Evolutionary conservation across 2,329 filamentous ascomycete species (phyloP).

Genomic region (Pseudogymnoascus verrucosus): DNA sequence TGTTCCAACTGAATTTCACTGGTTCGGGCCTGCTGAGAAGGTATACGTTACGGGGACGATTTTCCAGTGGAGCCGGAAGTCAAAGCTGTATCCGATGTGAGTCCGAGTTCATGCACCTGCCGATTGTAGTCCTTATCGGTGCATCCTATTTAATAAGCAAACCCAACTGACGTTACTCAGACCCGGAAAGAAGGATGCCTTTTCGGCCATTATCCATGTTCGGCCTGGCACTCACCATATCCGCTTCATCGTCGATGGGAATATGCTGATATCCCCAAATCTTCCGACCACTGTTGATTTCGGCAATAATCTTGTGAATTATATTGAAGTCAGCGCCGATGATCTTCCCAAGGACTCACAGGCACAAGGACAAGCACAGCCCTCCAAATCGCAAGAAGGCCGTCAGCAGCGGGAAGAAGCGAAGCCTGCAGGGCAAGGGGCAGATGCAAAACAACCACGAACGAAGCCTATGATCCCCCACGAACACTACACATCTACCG

Average conservation of each 20-base stretch:
- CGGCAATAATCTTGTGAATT: conserved; percentile 96
- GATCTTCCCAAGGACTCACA: conserved; percentile 41
- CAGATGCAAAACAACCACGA: conserved; percentile 38
- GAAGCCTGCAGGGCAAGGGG: conserved; percentile 31
- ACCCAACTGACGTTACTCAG: conserved; percentile 11
- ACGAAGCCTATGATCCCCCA: conserved; percentile 49
- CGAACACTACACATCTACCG: conserved; percentile 59
- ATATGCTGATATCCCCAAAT: conserved; percentile 81
- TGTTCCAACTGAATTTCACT: conserved; percentile 79
- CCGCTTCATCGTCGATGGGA: conserved; percentile 89
- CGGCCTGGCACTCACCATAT: conserved; percentile 93
- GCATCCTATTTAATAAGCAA: neutral
- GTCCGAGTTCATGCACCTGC: conserved; percentile 29
- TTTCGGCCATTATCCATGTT: conserved; percentile 72
- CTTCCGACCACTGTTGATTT: conserved; percentile 95
- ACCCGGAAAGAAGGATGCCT: conserved; percentile 47
- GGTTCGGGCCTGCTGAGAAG: conserved; percentile 75
- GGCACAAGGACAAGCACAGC: conserved; percentile 23
- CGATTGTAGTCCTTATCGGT: conserved; percentile 24
- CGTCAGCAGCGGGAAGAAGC: conserved; percentile 19
- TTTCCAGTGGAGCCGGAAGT: conserved; percentile 95
- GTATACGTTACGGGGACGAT: conserved; percentile 97
- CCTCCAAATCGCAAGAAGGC: conserved; percentile 28
- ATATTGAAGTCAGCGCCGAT: conserved; percentile 83
- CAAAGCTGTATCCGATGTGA: conserved; percentile 73